Base-by-base conservation (phyloP, 441 rosid genomes). In the Populus hybrid region DNA sequence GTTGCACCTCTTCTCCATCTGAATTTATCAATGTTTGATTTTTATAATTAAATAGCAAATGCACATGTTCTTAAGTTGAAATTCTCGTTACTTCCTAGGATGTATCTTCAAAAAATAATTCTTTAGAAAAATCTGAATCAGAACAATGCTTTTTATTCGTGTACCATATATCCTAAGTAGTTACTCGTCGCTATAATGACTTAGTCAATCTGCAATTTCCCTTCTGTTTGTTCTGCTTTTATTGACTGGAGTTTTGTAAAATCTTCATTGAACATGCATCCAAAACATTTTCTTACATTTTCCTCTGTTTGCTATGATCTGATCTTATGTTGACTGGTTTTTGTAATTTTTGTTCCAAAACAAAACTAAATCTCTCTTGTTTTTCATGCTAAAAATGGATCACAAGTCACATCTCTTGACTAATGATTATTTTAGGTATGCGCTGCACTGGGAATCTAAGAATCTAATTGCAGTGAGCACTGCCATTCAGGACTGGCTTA, bases 401-500 rank as follows among this genome's bases (percentile, higher is more conserved):
- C 16, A 64, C 30, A 28, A 65, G 71, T 40, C n/a, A 66, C 30
- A 20, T 42, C 72, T 67, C 77, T 61, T 34, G 66, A 63, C 50
- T 20, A 46, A 67, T 50, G 67, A 61, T 24, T 32, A 38, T 82
- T 79, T 76, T 84, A 95, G 99, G 91, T 93, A 92, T 86, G 97
- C 85, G 34, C 86, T 93, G 87, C 96, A 87, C 83, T 93, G 99
- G 98, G 99, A 95, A 86, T 89, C 99, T 57, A 84, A 86, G 80
- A 88, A 89, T 84, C 88, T 95, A 76, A 91, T 93, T 84, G 90
- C 93, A 79, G 91, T 95, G 82, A 95, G 99, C 92, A 91, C 95
- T 46, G 94, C 97, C 32, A 89, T 95, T 83, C 97, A 87, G 85
- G 99, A 95, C 85, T 95, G 97, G 96, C 91, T 95, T 81, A 93